These are phyloP conservation scores for Thielaviopsis euricoi DNA, from an alignment of 2,329 filamentous ascomycete genomes.

Conservation along the genomic window DNA sequence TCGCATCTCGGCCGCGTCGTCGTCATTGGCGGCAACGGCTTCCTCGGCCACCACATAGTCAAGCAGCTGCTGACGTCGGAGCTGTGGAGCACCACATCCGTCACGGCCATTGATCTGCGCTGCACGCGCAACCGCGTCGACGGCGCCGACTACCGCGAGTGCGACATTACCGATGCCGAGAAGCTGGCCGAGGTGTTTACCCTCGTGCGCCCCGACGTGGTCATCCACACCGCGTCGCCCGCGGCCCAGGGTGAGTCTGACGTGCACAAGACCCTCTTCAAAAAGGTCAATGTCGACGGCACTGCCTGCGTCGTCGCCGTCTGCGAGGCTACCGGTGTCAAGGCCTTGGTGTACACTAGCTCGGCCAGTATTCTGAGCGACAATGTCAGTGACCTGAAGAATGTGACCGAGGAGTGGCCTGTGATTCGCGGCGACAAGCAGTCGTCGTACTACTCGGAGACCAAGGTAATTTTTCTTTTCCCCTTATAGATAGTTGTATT, in stretches of 20 bases:
- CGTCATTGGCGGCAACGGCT: conserved; percentile 70
- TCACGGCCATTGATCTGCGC: conserved; percentile 57
- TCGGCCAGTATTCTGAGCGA: conserved; percentile 78
- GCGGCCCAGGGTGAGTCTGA: conserved; percentile 34
- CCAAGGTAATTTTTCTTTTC: conserved; percentile 45
- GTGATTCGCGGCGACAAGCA: conserved; percentile 55
- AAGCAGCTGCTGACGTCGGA: conserved; percentile 44
- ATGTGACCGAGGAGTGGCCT: conserved; percentile 73
- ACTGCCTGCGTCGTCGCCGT: conserved; percentile 64
- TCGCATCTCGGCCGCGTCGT: conserved; percentile 48
- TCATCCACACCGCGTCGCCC: conserved; percentile 81
- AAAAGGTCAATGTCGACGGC: conserved; percentile 76
- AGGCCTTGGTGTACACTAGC: conserved; percentile 78
- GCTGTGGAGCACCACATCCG: conserved; percentile 29
- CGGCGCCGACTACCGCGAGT: conserved; percentile 49
- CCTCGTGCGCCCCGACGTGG: conserved; percentile 56
- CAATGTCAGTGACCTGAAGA: conserved; percentile 59
- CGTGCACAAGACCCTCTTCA: conserved; percentile 46
- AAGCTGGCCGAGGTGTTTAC: conserved; percentile 47
- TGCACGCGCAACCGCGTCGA: conserved; percentile 52
- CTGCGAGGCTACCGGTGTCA: conserved; percentile 52
- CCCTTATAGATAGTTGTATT: background rate
- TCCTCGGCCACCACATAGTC: conserved; percentile 70
- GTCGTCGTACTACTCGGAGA: conserved; percentile 74
- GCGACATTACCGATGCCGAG: conserved; percentile 55